These are phyloP conservation scores for Citrus maxima DNA, from an alignment of 345 rosid genomes.

Conservation along the genomic window DNA sequence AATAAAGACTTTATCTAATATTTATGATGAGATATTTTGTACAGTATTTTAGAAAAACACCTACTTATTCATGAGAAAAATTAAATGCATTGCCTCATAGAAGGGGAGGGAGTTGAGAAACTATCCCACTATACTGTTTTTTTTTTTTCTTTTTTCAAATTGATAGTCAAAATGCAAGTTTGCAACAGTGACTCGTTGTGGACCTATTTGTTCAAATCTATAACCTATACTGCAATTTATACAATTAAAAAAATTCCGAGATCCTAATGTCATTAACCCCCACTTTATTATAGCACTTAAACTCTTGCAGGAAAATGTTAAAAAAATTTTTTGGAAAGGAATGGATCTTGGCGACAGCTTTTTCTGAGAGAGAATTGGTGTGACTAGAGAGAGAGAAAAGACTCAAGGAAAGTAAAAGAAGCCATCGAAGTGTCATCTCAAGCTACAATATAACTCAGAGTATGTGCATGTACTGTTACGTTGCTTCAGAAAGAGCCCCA, in stretches of 20 bases:
- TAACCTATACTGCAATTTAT: not conserved
- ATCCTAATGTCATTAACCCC: not conserved
- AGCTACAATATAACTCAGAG: conserved; percentile 23
- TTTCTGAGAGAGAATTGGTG: conserved; percentile 1
- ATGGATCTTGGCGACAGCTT: conserved; percentile 40
- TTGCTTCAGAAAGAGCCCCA: conserved; percentile 2
- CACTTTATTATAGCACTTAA: not conserved
- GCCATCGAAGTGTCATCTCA: conserved; percentile 40
- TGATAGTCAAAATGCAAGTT: no score
- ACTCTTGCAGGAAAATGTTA: not conserved
- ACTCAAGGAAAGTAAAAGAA: conserved; percentile 6
- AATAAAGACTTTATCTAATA: no score
- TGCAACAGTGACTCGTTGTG: no score
- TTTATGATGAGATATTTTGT: no score
- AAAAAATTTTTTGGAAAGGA: not conserved
- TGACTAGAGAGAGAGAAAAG: conserved; percentile 3
- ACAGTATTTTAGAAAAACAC: no score
- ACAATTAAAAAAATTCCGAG: not conserved
- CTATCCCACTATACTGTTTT: not conserved
- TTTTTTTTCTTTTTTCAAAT: not conserved
- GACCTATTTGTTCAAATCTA: not conserved
- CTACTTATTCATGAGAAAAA: no score
- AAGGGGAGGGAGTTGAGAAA: no score
- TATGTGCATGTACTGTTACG: conserved; percentile 8
- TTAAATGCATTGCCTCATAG: no score